Evolutionary conservation across 257 asterid species (phyloP), one percentile per base, ranked within the genome.

Genomic region (Solanum phureja): DNA sequence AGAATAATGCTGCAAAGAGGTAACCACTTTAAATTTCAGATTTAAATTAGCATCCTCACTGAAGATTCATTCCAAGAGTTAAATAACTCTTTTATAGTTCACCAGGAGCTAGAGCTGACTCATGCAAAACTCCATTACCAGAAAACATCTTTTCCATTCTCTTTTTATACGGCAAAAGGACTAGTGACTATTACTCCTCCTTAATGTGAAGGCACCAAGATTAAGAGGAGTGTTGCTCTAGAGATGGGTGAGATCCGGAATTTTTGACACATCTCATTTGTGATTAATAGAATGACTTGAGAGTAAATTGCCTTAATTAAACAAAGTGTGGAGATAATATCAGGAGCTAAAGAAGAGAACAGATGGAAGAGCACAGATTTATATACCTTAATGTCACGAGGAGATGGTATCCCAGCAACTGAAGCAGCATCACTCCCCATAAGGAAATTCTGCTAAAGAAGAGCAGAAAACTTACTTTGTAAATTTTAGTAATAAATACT

Each of bases 371-470:
- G 7, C 37, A 60, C n/a, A 89, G 18, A 60, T 23, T 66, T 56
- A 19, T 85, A 83, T 92, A 96, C 99, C 98, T 95, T 94, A 83
- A 95, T 88, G 83, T 89, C 89, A 88, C 76, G 89, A 74, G 92
- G 90, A 86, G 92, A 89, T 66, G 93, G 94, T 83, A 90, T 9
- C 69, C 23, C 69, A 82, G 37, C 69, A 82, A 82, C 31, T 29
- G 62, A 82, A 82, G 86, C 86, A 29, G 86, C 91, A 88, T 91
- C 93, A 89, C 89, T 93, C 88, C 95, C 95, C 99, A 96, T 96
- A 21, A 88, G 88, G 91, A 73, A 86, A 87, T 79, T 82, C 86
- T 18, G 44, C 42, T 44, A 27, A 18, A 82, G 7, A 44, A 18
- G 42, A 49, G 18, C 44, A 49, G 21, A 49, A 29, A 44, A 31